Evolutionary conservation across 208 protist species (phyloP), one percentile per base, ranked within the genome.

Genomic region (Acanthamoeba castellanii): DNA sequence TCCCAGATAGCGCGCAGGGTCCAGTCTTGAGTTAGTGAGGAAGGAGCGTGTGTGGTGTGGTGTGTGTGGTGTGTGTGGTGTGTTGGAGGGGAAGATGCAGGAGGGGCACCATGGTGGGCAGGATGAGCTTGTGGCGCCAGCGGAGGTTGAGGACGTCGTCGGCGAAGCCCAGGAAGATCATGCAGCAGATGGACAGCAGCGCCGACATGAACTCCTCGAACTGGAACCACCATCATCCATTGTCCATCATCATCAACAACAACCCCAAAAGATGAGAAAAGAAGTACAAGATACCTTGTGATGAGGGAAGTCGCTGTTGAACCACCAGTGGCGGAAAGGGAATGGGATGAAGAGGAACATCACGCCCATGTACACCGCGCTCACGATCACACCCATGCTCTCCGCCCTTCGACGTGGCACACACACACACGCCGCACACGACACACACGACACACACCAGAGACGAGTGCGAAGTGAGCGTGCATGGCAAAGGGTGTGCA

Each of bases 61-160:
- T 9, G 52, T 9, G 52, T 9, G 52, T 57, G 14, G 14, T 57
- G 52, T 18, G 52, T 57, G 52, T 57, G 61, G 1, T 2, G 52
- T 22, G 52, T 59, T 5, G 47, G 78, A 9, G 99, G 99, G 42
- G 97, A 97, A 57, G 98, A 95, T 25, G 99, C 82, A 7, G 99
- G 5, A 99, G 78, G 45, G 98, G 97, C 8, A 99, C 99, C 59
- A 99, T 95, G 20, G 98, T 97, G 27, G 99, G 99, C 27, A 99
- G 96, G 25, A 99, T 68, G 4, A 99, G 96, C 96, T 99, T 99
- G 96, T 99, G 95, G 50, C 97, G 92, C 97, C 96, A 98, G 32
- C 97, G 47, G 45, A 99, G 96, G 96, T 99, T 99, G 27, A 99
- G 97, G 27, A 99, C 99, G 96, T 99, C 99, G 97, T 99, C 99